Evolutionary conservation across 148 eudicot species (phyloP).

Genomic region (Tetragonia tetragonoides): DNA sequence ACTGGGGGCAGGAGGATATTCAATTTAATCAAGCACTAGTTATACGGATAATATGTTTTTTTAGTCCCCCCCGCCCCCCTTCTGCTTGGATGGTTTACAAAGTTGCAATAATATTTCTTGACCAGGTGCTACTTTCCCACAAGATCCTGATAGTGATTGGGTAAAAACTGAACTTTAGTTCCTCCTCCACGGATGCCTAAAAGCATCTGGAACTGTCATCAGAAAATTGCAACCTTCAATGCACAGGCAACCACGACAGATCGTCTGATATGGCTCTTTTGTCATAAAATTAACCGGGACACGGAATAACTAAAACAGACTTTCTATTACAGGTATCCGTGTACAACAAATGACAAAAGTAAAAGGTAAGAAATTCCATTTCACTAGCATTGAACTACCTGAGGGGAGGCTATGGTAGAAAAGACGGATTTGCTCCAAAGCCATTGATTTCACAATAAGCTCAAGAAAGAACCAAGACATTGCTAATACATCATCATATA

Average conservation of each 20-base stretch:
- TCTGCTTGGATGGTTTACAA: neutral
- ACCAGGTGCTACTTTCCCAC: no score
- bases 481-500: slow-evolving; percentile 95
- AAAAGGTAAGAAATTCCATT: neutral
- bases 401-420: slow-evolving; percentile 81
- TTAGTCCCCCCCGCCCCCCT: no score
- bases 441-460: slow-evolving; percentile 96
- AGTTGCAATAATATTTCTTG: neutral
- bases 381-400: slow-evolving; percentile 44
- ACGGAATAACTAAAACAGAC: no score
- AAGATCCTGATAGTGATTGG: no score
- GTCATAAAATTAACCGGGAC: neutral
- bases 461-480: slow-evolving; percentile 99
- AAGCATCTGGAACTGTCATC: no score
- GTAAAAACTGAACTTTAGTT: no score
- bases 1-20: no score
- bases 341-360: neutral
- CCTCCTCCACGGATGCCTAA: no score
- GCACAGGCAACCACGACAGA: neutral
- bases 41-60: neutral
- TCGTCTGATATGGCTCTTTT: neutral
- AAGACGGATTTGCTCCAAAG: slow-evolving; percentile 92
- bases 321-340: no score
- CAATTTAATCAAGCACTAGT: neutral
- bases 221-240: neutral